A percentile compares a stretch with the other conserved stretches of the same genome.
These are phyloP conservation scores for Lipomyces orientalis DNA, from an alignment of 805 yeast genomes.

Conservation along the genomic window DNA sequence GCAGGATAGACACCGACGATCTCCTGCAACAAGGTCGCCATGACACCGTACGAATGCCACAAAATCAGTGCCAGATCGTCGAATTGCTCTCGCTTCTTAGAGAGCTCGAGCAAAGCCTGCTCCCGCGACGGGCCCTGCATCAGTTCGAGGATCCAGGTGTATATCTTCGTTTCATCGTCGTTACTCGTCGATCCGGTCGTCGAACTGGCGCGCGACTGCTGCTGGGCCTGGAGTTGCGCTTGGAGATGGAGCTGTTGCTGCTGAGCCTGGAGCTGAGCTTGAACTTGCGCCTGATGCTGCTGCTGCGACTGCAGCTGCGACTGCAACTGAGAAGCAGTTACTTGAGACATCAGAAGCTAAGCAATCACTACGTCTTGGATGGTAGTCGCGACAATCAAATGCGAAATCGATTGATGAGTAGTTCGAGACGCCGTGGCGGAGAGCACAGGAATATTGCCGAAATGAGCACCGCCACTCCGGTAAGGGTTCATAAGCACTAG, in stretches of 20 bases:
- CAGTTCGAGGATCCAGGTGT: conserved; percentile 86
- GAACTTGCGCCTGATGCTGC: conserved; percentile 28
- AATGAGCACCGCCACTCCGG: too few relatives aligned
- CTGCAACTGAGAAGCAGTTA: conserved; percentile 23
- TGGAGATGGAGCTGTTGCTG: conserved; percentile 34
- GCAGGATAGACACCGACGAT: conserved; percentile 89
- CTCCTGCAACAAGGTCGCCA: conserved; percentile 89
- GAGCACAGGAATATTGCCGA: too few relatives aligned
- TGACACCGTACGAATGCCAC: conserved; percentile 97
- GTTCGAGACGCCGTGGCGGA: too few relatives aligned
- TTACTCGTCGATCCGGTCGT: conserved; percentile 5
- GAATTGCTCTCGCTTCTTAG: conserved; percentile 91
- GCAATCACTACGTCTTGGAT: not conserved
- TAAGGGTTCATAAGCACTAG: too few relatives aligned
- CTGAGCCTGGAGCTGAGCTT: conserved; percentile 23
- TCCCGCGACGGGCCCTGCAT: conserved; percentile 91
- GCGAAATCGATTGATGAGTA: not conserved
- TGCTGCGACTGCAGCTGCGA: conserved; percentile 28
- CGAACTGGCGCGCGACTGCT: conserved; percentile 16
- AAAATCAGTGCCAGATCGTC: conserved; percentile 90
- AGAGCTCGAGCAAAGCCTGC: conserved; percentile 87
- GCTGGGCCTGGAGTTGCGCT: conserved; percentile 27
- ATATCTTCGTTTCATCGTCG: conserved; percentile 49
- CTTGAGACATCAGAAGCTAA: conserved; percentile 23
- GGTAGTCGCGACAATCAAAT: not conserved